These are phyloP conservation scores for Penicillium sp. DNA, from an alignment of 2,329 filamentous ascomycete genomes.

Conservation along the genomic window DNA sequence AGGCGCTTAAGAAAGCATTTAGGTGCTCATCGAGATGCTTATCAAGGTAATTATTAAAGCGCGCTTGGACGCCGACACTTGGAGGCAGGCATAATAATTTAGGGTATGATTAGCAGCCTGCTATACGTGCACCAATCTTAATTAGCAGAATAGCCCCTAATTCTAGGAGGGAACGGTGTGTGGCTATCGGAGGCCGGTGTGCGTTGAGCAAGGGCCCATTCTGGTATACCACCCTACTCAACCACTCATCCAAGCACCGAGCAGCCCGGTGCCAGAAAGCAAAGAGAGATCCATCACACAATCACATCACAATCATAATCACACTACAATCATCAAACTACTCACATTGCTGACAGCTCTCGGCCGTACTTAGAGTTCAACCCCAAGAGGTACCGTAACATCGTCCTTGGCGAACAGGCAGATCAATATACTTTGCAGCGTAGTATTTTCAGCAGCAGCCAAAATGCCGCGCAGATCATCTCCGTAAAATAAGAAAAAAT, in stretches of 20 bases:
- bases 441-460: neutral
- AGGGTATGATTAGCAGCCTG: no score
- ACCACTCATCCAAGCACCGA: neutral
- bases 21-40: no score
- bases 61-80: no score
- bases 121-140: no score
- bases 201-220: no score
- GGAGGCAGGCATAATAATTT: no score
- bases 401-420: neutral
- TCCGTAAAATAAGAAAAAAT: no score
- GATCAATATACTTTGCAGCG: neutral
- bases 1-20: no score
- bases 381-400: neutral
- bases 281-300: neutral
- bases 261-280: neutral
- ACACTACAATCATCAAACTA: neutral
- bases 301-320: neutral
- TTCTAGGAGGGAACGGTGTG: no score
- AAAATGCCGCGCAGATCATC: neutral
- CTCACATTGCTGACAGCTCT: neutral
- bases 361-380: neutral
- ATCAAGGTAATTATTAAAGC: no score
- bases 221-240: neutral
- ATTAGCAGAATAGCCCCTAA: no score
- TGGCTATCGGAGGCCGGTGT: no score